Conservation (phyloP, 495 filamentous ascomycete species). For the Aspergillus bridgeri region DNA sequence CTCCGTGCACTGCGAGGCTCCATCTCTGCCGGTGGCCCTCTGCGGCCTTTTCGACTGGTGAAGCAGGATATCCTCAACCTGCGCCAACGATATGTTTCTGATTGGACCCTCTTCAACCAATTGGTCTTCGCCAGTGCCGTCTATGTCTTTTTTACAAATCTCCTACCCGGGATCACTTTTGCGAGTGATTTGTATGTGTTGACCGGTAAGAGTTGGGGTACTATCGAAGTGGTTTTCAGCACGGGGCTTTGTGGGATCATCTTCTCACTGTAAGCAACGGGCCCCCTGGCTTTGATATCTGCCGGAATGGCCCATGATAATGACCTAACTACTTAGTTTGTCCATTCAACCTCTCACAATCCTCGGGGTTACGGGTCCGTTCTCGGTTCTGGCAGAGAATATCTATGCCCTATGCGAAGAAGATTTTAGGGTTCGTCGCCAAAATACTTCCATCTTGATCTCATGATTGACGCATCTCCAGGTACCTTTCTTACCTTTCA, state of each 20-base stretch:
- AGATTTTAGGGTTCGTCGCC: constrained; percentile 49
- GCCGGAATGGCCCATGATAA: too few relatives aligned
- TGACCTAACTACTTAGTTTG: constrained; percentile 36
- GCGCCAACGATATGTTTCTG: constrained; percentile 54
- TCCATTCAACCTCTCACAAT: constrained; percentile 71
- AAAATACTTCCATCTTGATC: not conserved
- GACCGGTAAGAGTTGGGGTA: constrained; percentile 65
- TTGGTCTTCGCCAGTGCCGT: constrained; percentile 67
- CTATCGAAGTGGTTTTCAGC: constrained; percentile 69
- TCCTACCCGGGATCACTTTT: constrained; percentile 71
- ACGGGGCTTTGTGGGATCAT: constrained; percentile 66
- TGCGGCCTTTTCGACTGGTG: constrained; percentile 61
- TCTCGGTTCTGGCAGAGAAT: constrained; percentile 68
- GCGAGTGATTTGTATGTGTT: constrained; percentile 65
- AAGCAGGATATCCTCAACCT: constrained; percentile 57
- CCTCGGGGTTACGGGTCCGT: constrained; percentile 69
- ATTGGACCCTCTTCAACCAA: constrained; percentile 70
- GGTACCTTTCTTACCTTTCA: constrained; percentile 67
- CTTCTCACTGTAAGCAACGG: constrained; percentile 53
- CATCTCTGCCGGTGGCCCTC: constrained; percentile 35
- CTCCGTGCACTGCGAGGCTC: constrained; percentile 33
- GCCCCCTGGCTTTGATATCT: too few relatives aligned
- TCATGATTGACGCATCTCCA: constrained; percentile 19
- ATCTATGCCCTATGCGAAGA: constrained; percentile 59
- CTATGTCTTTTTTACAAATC: constrained; percentile 73